Evolutionary conservation across 441 rosid species (phyloP).

Genomic region (Adansonia rubrostipa): DNA sequence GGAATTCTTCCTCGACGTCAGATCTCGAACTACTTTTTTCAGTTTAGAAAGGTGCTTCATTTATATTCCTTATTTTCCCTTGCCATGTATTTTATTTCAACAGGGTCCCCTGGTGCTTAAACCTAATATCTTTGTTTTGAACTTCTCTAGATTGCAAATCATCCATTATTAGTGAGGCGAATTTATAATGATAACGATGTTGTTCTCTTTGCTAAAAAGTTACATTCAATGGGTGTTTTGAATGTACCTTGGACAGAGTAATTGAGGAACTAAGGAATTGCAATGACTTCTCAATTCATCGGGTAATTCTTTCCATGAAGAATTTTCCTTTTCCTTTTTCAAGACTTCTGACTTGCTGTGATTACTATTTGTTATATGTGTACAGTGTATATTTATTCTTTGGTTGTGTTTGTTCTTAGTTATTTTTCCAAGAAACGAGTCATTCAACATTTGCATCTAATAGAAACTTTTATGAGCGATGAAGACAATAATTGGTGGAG

Average conservation of each 20-base stretch:
- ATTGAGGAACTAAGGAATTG: constrained; percentile 81
- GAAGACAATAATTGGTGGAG: constrained; percentile 8
- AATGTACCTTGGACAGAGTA: constrained; percentile 85
- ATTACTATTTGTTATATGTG: neutral
- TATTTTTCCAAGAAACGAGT: neutral
- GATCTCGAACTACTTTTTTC: constrained; percentile 89
- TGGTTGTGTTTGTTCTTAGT: neutral
- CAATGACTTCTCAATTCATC: constrained; percentile 88
- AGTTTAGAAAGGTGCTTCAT: constrained; percentile 80
- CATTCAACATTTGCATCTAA: neutral
- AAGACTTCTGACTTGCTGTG: neutral
- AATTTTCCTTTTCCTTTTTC: neutral
- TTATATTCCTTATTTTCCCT: constrained; percentile 1
- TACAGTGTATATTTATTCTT: neutral
- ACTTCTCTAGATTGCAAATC: constrained; percentile 84
- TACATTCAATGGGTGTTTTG: constrained; percentile 86
- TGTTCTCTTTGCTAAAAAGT: constrained; percentile 65
- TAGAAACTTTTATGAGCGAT: neutral
- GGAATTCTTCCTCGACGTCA: constrained; percentile 80
- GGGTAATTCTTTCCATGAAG: constrained; percentile 49
- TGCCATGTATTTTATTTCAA: neutral
- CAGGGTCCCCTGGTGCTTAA: constrained; percentile 1
- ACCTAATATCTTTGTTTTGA: constrained; percentile 24
- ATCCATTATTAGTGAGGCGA: constrained; percentile 90
- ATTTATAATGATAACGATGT: constrained; percentile 81